Percentiles rank a stretch among this genome's conserved stretches.
phyloP scores from a whole-genome alignment of 2,329 filamentous ascomycete genomes.

The Geosmithia flava region DNA sequence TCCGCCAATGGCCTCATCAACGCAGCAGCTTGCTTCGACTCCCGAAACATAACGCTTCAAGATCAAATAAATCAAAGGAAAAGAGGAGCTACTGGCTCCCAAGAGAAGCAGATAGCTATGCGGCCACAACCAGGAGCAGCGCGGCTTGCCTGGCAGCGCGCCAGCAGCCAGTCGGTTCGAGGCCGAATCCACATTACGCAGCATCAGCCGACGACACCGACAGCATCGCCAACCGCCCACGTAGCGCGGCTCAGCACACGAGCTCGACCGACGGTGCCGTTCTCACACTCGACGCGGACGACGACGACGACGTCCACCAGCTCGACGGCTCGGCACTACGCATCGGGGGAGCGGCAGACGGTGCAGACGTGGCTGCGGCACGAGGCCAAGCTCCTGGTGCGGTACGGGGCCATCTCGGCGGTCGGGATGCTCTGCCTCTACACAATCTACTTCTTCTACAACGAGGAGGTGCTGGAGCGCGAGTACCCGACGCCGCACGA shows the following conservation, averaged over 20 bases:
- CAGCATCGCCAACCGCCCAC: conserved; percentile 4
- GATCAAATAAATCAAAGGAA: too few species aligned
- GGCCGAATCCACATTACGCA: background rate
- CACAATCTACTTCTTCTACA: conserved; percentile 50
- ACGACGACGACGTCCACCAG: conserved; percentile 28
- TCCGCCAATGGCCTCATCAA: too few species aligned
- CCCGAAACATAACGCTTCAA: too few species aligned
- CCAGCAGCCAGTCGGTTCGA: too few species aligned
- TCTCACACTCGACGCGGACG: conserved; percentile 23
- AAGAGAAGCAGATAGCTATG: too few species aligned
- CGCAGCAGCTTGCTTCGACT: too few species aligned
- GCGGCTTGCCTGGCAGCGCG: too few species aligned
- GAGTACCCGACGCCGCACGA: conserved; percentile 71
- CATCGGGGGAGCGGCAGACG: conserved; percentile 48
- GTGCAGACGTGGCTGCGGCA: conserved; percentile 52
- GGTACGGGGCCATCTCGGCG: conserved; percentile 56
- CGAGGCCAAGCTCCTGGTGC: conserved; percentile 57
- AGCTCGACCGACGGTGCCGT: conserved; percentile 27
- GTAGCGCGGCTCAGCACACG: conserved; percentile 14
- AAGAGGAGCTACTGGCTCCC: too few species aligned
- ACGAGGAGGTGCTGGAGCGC: conserved; percentile 65
- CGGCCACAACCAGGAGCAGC: too few species aligned
- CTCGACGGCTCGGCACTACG: conserved; percentile 57
- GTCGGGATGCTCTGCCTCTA: conserved; percentile 46
- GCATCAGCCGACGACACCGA: background rate